Base-by-base conservation (phyloP, 2,329 filamentous ascomycete genomes). In the Fusarium coffeatum region DNA sequence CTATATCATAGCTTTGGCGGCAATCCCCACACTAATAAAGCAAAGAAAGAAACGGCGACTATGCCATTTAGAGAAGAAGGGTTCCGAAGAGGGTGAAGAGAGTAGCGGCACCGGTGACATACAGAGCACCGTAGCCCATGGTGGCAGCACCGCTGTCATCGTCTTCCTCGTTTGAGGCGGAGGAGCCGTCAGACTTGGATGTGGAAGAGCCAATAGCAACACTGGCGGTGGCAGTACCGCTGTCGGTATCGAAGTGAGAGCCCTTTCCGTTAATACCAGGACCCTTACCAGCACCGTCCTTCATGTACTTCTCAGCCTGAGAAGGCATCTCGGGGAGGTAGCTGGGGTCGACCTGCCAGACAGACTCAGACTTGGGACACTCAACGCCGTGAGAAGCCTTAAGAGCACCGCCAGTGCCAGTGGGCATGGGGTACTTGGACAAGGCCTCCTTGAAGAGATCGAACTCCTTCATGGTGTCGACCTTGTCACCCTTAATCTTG, bases 391-490 rank as follows among this genome's bases (percentile, higher is more conserved):
- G 79, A 9, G 85, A 85, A 46, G 84, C 84, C 15, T 81, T 80
- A 27, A 82, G 78, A 70, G 83, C 83, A 60, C 86, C 86, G 51
- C 84, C 86, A 54, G 81, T 71, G 43, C 85, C 87, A 22, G 81
- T 83, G 18, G 87, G 87, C 8, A 82, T 79, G 27, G 87, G 81
- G 78, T 87, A 83, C 55, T 82, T 80, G 54, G 78, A 71, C 59
- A 89, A 78, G 53, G 86, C 85, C 13, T 76, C 78, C 74, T 84
- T 81, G 74, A 87, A 84, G 66, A 81, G 80, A 48, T 81, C 78
- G 81, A 90, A 97, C 76, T 95, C 92, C 42, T 80, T 68, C 22
- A 46, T 81, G 69, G 91, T 87, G 32, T 82, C 83, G 62, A 92
- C 86, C 7, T 79, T 82, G 77, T 80, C 75, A 68, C 85, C 87